phyloP scores from a whole-genome alignment of 2,329 filamentous ascomycete species.

The Ophiostoma populinum region DNA sequence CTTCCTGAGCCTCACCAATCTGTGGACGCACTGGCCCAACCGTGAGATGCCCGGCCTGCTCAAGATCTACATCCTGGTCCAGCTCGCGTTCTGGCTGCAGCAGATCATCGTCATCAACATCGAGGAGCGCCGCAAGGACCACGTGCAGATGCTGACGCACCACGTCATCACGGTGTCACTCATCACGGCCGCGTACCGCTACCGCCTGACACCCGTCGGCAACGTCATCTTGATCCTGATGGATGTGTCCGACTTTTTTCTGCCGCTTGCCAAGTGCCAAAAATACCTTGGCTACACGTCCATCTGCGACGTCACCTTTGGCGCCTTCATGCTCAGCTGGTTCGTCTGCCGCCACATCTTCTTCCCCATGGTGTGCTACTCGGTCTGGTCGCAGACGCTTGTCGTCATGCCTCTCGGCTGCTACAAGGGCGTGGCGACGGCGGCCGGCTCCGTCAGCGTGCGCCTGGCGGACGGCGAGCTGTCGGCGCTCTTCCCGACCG shows the following conservation, averaged over 20 bases:
- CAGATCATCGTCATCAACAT: constrained; percentile 90
- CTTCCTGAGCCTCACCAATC: constrained; percentile 55
- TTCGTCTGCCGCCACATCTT: constrained; percentile 65
- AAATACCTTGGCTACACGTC: constrained; percentile 70
- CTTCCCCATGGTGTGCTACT: constrained; percentile 69
- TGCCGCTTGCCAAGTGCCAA: constrained; percentile 78
- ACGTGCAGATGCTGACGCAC: constrained; percentile 90
- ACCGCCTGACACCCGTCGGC: constrained; percentile 73
- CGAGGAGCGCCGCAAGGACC: constrained; percentile 84
- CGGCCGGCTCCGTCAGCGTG: constrained; percentile 20
- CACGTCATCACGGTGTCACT: constrained; percentile 79
- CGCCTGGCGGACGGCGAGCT: constrained; percentile 4
- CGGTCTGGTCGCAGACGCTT: constrained; percentile 52
- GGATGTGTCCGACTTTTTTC: constrained; percentile 79
- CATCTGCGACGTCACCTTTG: constrained; percentile 70
- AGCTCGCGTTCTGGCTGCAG: constrained; percentile 87
- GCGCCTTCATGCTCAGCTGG: constrained; percentile 74
- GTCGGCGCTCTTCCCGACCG: constrained; percentile 3
- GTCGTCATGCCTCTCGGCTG: constrained; percentile 49
- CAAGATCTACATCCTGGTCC: constrained; percentile 81
- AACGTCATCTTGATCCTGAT: constrained; percentile 81
- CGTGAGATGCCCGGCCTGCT: constrained; percentile 56
- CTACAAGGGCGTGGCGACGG: constrained; percentile 43
- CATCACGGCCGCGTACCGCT: constrained; percentile 68
- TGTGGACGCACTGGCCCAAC: constrained; percentile 76